phyloP scores from a whole-genome alignment of 306 rosid species.

The Quercus variabilis region DNA sequence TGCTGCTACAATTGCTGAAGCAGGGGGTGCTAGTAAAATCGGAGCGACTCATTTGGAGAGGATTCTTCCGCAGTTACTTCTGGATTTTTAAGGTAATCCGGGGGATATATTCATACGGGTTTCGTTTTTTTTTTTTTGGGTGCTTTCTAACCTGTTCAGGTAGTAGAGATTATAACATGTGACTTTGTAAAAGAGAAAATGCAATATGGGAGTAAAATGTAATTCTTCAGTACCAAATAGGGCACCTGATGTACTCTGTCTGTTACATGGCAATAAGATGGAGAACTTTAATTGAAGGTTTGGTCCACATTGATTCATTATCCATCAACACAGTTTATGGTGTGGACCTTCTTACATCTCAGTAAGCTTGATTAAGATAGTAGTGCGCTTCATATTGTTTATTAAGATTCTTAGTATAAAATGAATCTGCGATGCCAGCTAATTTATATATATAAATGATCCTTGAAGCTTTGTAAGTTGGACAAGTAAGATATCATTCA shows the following conservation, averaged over 20 bases:
- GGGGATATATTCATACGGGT: conserved; percentile 9
- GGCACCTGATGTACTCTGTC: not conserved
- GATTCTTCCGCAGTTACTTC: conserved; percentile 84
- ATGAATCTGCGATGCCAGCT: not conserved
- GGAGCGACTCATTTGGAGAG: conserved; percentile 87
- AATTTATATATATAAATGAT: not conserved
- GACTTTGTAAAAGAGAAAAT: not conserved
- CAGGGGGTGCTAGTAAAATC: conserved; percentile 64
- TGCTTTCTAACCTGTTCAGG: not conserved
- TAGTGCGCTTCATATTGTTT: not conserved
- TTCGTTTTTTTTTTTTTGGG: not conserved
- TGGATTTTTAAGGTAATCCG: conserved; percentile 60
- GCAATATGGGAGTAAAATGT: not conserved
- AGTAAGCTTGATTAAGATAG: not conserved
- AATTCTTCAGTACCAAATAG: not conserved
- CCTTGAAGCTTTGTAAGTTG: not conserved
- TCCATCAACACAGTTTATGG: not conserved
- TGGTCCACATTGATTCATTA: not conserved
- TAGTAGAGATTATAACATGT: not conserved
- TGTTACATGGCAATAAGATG: not conserved
- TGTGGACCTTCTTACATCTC: not conserved
- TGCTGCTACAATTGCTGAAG: conserved; percentile 72
- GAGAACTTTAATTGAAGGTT: not conserved
- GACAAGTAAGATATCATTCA: not conserved
- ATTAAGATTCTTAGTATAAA: not conserved